A percentile compares a stretch with the other conserved stretches of the same genome.
Conservation (phyloP, 768 basidiomycete species). For the Boletus fagicola region DNA sequence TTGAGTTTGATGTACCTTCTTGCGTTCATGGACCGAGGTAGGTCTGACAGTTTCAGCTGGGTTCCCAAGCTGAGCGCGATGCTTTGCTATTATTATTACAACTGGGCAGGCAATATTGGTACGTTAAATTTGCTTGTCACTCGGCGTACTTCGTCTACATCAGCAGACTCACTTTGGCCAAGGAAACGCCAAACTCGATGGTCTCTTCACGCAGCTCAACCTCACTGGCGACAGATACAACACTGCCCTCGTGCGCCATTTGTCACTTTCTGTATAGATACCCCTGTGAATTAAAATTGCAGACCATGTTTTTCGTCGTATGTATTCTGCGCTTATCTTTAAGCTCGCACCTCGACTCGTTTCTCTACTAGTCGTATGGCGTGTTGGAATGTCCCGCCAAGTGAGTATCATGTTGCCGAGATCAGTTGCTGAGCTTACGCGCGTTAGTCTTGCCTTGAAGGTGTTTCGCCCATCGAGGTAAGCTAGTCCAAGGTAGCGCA, state of each 20-base stretch:
- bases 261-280: background rate
- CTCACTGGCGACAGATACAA: conserved; percentile 63
- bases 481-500: conserved; percentile 2
- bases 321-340: conserved; percentile 18
- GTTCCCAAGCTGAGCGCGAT: too few relatives aligned
- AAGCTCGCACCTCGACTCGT: background rate
- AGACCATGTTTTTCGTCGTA: conserved; percentile 75
- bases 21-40: too few relatives aligned
- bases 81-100: too few relatives aligned
- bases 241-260: conserved; percentile 52
- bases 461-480: conserved; percentile 62
- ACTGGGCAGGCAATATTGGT: conserved; percentile 58
- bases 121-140: conserved; percentile 1
- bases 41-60: too few relatives aligned
- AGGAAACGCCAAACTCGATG: conserved; percentile 68
- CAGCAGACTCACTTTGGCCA: background rate
- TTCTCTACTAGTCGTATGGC: conserved; percentile 25
- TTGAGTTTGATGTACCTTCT: conserved; percentile 61
- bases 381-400: conserved; percentile 67
- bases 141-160: background rate
- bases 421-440: background rate
- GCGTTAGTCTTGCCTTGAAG: conserved; percentile 45
- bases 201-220: conserved; percentile 53
- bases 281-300: conserved; percentile 28
- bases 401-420: conserved; percentile 29